These are phyloP conservation scores for Funneliformis caledonium DNA, from an alignment of 371 early-diverging fungal species.

Conservation along the genomic window DNA sequence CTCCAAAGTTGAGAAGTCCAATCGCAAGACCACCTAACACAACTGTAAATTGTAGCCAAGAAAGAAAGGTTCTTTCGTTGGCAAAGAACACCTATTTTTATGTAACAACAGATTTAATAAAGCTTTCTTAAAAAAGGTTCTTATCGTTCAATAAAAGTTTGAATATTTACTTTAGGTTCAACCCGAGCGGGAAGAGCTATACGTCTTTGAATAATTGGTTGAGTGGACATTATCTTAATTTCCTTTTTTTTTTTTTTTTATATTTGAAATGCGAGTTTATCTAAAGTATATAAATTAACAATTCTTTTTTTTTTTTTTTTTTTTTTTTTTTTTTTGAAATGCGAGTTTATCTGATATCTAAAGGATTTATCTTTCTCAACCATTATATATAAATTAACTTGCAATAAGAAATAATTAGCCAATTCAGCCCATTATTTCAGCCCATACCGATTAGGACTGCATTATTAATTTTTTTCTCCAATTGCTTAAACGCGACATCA, in stretches of 20 bases:
- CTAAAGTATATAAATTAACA: too few relatives aligned
- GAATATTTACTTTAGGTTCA: slow-evolving; percentile 41
- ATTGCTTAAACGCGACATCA: too few relatives aligned
- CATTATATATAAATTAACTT: too few relatives aligned
- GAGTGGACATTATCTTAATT: slow-evolving; percentile 18
- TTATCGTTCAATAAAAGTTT: background rate
- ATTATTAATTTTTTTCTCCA: too few relatives aligned
- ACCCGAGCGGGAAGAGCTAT: slow-evolving; percentile 36
- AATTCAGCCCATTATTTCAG: too few relatives aligned
- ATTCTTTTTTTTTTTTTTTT: too few relatives aligned
- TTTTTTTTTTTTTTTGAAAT: background rate
- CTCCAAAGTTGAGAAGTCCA: slow-evolving; percentile 74
- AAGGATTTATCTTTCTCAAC: too few relatives aligned
- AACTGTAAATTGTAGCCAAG: slow-evolving; percentile 73
- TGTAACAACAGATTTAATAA: background rate
- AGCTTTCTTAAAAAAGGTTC: too few relatives aligned
- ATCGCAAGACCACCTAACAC: slow-evolving; percentile 70
- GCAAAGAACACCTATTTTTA: slow-evolving; percentile 86
- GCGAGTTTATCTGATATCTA: background rate
- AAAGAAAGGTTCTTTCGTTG: slow-evolving; percentile 95
- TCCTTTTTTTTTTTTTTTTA: background rate
- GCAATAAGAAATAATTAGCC: too few relatives aligned
- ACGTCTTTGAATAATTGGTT: slow-evolving; percentile 34
- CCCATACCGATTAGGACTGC: too few relatives aligned
- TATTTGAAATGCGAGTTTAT: background rate